Percentiles rank a stretch among this genome's conserved stretches.
Evolutionary conservation across 192 early-diverging fungal species (phyloP).

Genomic region (Backusella parvicylindrica): DNA sequence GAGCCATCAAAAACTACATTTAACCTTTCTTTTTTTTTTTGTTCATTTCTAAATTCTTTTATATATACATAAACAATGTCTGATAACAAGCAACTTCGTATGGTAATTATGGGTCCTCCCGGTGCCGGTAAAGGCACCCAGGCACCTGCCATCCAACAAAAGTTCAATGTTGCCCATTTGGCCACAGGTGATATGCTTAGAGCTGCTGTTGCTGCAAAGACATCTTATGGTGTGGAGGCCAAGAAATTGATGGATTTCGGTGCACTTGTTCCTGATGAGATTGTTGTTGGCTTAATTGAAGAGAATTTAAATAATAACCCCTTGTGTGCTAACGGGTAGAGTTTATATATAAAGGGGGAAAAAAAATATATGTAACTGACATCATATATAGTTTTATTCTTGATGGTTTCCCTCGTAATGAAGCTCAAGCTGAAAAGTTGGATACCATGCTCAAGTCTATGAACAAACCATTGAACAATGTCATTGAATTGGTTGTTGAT

Average conservation of each 20-base stretch:
- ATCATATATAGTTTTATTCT: constrained; percentile 76
- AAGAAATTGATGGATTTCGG: constrained; percentile 99
- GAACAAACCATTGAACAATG: constrained; percentile 78
- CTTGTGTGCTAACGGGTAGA: constrained; percentile 89
- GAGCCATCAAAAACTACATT: neutral
- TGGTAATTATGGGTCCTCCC: constrained; percentile 91
- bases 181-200: constrained; percentile 99
- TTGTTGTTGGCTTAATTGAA: constrained; percentile 95
- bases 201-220: constrained; percentile 89
- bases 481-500: constrained; percentile 91
- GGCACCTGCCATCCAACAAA: constrained; percentile 93
- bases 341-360: neutral
- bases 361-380: neutral
- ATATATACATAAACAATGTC: neutral
- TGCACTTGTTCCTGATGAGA: constrained; percentile 95
- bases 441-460: constrained; percentile 88
- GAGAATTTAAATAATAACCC: constrained; percentile 93
- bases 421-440: constrained; percentile 97
- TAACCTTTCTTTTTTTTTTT: neutral
- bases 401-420: constrained; percentile 98
- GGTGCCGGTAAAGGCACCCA: constrained; percentile 82
- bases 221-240: constrained; percentile 89
- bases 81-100: constrained; percentile 45
- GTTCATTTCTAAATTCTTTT: neutral
- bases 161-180: constrained; percentile 94